Conservation (phyloP, 192 early-diverging fungal genomes). For the Coemansia sp. region DNA sequence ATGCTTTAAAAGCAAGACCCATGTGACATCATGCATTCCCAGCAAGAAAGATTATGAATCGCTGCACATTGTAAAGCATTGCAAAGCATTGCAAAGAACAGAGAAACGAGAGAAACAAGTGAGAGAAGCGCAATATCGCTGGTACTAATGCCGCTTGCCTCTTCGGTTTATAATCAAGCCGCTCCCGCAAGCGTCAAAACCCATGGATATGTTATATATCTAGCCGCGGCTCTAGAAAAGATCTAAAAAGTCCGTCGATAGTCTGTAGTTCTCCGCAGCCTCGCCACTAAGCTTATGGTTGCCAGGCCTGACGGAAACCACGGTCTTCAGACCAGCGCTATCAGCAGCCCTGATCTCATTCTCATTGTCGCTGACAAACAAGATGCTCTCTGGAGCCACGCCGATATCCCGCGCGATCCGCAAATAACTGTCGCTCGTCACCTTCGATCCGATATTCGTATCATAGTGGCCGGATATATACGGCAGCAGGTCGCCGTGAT, state of each 20-base stretch:
- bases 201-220: too few relatives aligned
- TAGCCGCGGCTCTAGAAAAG: conserved; percentile 4
- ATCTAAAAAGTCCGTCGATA: conserved; percentile 20
- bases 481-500: conserved; percentile 71
- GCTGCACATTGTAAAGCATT: too few relatives aligned
- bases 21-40: neutral
- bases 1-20: too few relatives aligned
- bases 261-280: conserved; percentile 1
- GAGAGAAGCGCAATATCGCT: too few relatives aligned
- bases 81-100: too few relatives aligned
- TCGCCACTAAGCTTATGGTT: conserved; percentile 50
- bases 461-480: conserved; percentile 89
- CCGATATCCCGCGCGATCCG: conserved; percentile 72
- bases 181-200: too few relatives aligned
- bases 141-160: too few relatives aligned
- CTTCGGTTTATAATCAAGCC: too few relatives aligned
- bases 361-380: conserved; percentile 94
- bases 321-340: conserved; percentile 63
- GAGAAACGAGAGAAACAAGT: too few relatives aligned
- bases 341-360: conserved; percentile 79
- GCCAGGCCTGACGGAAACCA: conserved; percentile 71
- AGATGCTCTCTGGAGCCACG: conserved; percentile 46
- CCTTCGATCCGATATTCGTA: conserved; percentile 82
- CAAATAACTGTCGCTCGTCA: conserved; percentile 64
- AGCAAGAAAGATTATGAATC: too few relatives aligned